Base-by-base conservation (phyloP, 768 basidiomycete species). In the Lactifluus pinguis region DNA sequence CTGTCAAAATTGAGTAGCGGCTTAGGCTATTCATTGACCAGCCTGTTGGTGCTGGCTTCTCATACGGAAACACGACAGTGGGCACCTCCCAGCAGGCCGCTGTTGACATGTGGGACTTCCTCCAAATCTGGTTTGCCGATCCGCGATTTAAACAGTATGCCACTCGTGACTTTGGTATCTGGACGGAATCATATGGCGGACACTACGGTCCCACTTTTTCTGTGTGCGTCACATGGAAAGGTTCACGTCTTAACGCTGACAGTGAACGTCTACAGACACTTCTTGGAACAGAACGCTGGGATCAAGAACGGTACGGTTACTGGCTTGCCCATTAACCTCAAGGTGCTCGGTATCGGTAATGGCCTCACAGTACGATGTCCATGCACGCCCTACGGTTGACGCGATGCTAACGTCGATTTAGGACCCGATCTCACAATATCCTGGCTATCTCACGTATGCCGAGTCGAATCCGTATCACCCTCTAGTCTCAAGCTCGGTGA, bases 71-170 rank as follows among this genome's bases (percentile, higher is more conserved):
- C 15, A 65, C 73, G 39, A 72, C 69, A 9, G 80, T 83, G 48
- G 75, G 77, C 14, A 83, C 80, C 9, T 82, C 83, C 11, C 72
- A 76, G 57, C 67, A 75, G 53, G 83, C 83, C 3, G 84, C 84
- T 0, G 66, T 72, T 9, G 83, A 84, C 63, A 69, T 84, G 8
- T 86, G 83, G 83, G 75, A 70, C 66, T 82, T 85, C 73, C 69
- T 86, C 66, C 84, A 85, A 71, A 81, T 85, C 17, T 85, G 82
- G 70, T 74, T 86, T 53, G 68, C 72, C 0, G 83, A 86, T 66
- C 66, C 75, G 4, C 76, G 78, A 60, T 86, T 85, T 65, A 66
- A 78, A 45, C 76, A 79, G 55, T 79, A 76, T 49, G 70, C 75
- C 42, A 64, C 65, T 21, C 76, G 73, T 55, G 75, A 77, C 2